Evolutionary conservation across 2,329 filamentous ascomycete species (phyloP), one percentile per base, ranked within the genome.

Genomic region (Ophiognomonia clavigignenti-juglandacearum): DNA sequence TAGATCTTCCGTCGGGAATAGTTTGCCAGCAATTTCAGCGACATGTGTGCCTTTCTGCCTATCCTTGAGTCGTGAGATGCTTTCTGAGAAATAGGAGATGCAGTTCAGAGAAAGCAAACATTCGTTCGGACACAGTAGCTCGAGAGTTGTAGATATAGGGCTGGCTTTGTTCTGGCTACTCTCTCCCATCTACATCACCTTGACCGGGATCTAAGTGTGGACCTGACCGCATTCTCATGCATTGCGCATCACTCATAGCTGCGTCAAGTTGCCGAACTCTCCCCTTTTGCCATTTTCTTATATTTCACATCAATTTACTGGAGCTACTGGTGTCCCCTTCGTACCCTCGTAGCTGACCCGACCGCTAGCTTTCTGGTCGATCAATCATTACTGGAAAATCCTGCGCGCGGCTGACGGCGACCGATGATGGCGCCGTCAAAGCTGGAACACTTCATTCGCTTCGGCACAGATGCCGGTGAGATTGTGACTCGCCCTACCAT

Each of bases 361-460:
- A n/a, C n/a, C n/a, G n/a, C n/a, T n/a, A n/a, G n/a, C n/a, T n/a
- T n/a, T 13, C 9, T 14, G 8, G 6, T 35, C 13, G 4, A 10
- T n/a, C 34, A 20, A 38, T 19, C 20, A 9, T 19, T 9, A 14
- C 3, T 14, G 4, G 11, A 22, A 10, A 18, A n/a, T 2, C 20
- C n/a, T 27, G 13, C 3, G 26, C 23, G 13, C 26, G 19, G 6
- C 27, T 1, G 10, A 35, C 36, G 20, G 19, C 29, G 32, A 16
- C 11, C 24, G 26, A 31, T 36, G 22, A 32, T 38, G 36, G 26
- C 34, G 24, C 29, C 48, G 43, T 20, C 51, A 14, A 60, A 52
- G 10, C 59, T 67, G 22, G 62, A 69, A 22, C 63, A 66, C 27
- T 63, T 69, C 51, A 58, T 67, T 45, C 59, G 55, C 34, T 69